phyloP scores from a whole-genome alignment of 441 rosid genomes.

The Arabidopsis hybrid region DNA sequence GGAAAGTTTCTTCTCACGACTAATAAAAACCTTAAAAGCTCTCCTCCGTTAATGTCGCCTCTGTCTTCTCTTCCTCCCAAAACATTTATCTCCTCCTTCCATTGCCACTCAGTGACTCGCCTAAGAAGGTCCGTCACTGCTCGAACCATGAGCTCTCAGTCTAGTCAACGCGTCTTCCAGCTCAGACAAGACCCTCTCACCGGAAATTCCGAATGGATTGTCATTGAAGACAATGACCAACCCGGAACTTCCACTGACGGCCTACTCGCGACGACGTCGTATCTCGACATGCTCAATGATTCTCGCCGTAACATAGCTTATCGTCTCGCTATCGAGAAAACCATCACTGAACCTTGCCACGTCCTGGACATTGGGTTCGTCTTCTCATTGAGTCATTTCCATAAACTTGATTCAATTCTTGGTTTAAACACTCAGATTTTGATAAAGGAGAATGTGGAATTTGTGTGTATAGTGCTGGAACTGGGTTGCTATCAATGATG shows the following conservation, averaged over 20 bases:
- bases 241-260: conserved; percentile 46
- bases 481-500: conserved; percentile 98
- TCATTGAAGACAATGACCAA: conserved; percentile 69
- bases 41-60: conserved; percentile 36
- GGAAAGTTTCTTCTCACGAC: not conserved
- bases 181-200: conserved; percentile 85
- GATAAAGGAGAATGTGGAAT: not conserved
- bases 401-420: not conserved
- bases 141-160: conserved; percentile 68
- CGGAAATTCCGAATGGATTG: conserved; percentile 86
- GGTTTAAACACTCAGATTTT: not conserved
- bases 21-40: conserved; percentile 22
- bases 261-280: conserved; percentile 80
- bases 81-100: conserved; percentile 43
- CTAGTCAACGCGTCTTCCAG: conserved; percentile 77
- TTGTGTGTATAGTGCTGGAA: conserved; percentile 77
- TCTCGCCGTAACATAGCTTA: conserved; percentile 72
- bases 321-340: conserved; percentile 81
- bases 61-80: conserved; percentile 44
- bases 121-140: conserved; percentile 31
- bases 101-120: conserved; percentile 34
- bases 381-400: conserved; percentile 18
- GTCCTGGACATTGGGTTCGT: conserved; percentile 93
- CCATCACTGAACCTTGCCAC: conserved; percentile 70
- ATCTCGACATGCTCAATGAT: conserved; percentile 98